Base-by-base conservation (phyloP, 805 yeast genomes). In the Ogataea polymorpha region DNA sequence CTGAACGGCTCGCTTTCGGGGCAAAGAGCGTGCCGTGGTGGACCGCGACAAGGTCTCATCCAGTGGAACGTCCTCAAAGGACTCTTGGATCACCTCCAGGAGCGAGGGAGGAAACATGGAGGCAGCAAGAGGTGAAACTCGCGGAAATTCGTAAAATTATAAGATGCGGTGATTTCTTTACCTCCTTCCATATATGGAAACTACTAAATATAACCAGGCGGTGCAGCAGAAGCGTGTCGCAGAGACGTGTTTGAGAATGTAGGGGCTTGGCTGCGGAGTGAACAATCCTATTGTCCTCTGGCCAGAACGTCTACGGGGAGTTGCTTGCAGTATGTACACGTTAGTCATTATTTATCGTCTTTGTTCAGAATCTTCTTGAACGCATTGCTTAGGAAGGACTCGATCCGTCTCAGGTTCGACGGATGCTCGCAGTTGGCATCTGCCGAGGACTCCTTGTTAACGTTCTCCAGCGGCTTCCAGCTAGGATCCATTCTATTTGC, bases 401-500 rank as follows among this genome's bases (percentile, higher is more conserved):
- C 84, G 32, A 80, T 70, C 54, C 76, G 71, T 51, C 75, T 71
- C 46, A 79, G 61, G 44, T 74, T 74, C 1, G 73, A 69, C 9
- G 78, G 77, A 49, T 67, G 70, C 35, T 65, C 68, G 34, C 53
- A 48, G 28, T 51, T 41, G n/a, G 43, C 28, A 5, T 30, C 39
- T 13, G 43, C 48, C 8, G 38, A 46, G n/a, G 42, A 39, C 8
- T 20, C 27, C 8, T 24, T 38, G 24, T 13, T 24, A 2, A 49
- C 39, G 15, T 50, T 47, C n/a, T 59, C 63, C 31, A 64, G 48
- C 13, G 68, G 67, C 45, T 61, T 62, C 71, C 70, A 66, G 23
- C 64, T 52, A 18, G 79, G 77, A 55, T 78, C 80, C 10, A 81
- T 69, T 49, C 95, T 71, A 51, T 75, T 84, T 3, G 99, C 99